Percentiles rank a stretch among this genome's conserved stretches.
phyloP scores from a whole-genome alignment of 169 alveolate genomes.

The Babesia gibsoni region DNA sequence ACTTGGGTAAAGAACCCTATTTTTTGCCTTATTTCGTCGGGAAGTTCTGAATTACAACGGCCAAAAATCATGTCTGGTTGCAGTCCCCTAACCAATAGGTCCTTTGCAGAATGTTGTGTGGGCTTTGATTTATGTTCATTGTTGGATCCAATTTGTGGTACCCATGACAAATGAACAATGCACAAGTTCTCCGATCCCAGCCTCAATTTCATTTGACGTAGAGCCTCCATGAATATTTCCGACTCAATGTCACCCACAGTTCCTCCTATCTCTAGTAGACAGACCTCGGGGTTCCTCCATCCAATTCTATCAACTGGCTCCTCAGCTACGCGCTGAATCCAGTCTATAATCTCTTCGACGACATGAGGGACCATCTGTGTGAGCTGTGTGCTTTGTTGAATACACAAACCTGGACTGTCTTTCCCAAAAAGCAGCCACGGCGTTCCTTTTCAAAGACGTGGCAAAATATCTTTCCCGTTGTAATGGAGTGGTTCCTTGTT shows the following conservation, averaged over 20 bases:
- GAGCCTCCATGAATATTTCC: slow-evolving; percentile 89
- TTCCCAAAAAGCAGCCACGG: slow-evolving; percentile 93
- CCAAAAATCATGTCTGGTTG: slow-evolving; percentile 84
- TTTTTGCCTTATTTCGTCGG: slow-evolving; percentile 73
- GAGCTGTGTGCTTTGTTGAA: neutral
- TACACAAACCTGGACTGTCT: slow-evolving; percentile 89
- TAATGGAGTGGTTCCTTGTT: slow-evolving; percentile 85
- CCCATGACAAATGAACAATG: slow-evolving; percentile 81
- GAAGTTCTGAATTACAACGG: slow-evolving; percentile 78
- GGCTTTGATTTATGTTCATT: slow-evolving; percentile 94
- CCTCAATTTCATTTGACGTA: slow-evolving; percentile 83
- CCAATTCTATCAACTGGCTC: slow-evolving; percentile 63
- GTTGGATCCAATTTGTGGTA: slow-evolving; percentile 78
- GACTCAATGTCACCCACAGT: slow-evolving; percentile 96
- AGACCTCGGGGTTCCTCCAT: slow-evolving; percentile 83
- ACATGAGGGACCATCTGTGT: slow-evolving; percentile 82
- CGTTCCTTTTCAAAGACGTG: slow-evolving; percentile 89
- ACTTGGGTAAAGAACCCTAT: slow-evolving; percentile 83
- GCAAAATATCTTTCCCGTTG: slow-evolving; percentile 94
- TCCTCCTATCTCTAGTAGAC: slow-evolving; percentile 96
- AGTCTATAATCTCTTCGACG: slow-evolving; percentile 75
- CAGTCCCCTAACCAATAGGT: slow-evolving; percentile 77
- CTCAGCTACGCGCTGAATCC: slow-evolving; percentile 82
- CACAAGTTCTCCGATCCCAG: slow-evolving; percentile 85
- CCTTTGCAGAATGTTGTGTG: slow-evolving; percentile 90